These are phyloP conservation scores for Mycogone perniciosa DNA, from an alignment of 2,329 filamentous ascomycete genomes.

Conservation along the genomic window DNA sequence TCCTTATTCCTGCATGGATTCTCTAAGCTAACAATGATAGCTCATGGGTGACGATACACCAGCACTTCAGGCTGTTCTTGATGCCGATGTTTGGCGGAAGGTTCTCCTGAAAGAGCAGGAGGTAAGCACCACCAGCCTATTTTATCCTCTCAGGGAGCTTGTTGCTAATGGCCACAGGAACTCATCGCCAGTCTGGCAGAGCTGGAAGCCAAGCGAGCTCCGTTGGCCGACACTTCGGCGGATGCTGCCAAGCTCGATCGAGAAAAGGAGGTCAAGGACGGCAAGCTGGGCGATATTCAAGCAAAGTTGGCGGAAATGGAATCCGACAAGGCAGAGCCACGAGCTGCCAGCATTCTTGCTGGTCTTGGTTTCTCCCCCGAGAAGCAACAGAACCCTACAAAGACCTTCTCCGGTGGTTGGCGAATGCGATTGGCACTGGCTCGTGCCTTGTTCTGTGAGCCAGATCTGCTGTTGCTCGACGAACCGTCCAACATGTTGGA, in stretches of 20 bases:
- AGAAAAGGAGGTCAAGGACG: conserved; percentile 84
- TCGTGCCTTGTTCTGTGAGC: conserved; percentile 94
- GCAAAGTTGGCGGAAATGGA: conserved; percentile 95
- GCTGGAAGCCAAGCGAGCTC: conserved; percentile 69
- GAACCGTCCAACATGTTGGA: conserved; percentile 99
- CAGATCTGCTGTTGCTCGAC: conserved; percentile 89
- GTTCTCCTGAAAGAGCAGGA: conserved; percentile 85
- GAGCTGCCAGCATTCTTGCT: conserved; percentile 91
- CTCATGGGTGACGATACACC: conserved; percentile 94
- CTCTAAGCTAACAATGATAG: conserved; percentile 35
- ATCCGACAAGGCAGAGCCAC: conserved; percentile 93
- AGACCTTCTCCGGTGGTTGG: conserved; percentile 99
- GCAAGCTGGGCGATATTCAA: conserved; percentile 86
- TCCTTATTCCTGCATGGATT: background rate
- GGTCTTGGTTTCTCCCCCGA: conserved; percentile 95
- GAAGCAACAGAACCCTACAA: conserved; percentile 86
- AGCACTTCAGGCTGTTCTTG: conserved; percentile 87
- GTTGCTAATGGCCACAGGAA: conserved; percentile 43
- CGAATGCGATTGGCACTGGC: conserved; percentile 95
- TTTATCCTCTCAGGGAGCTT: background rate
- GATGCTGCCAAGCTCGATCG: conserved; percentile 81
- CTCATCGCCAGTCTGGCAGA: conserved; percentile 68
- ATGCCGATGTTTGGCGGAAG: conserved; percentile 98
- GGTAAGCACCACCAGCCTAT: conserved; percentile 39
- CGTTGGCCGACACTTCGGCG: conserved; percentile 83